Percentiles rank a stretch among this genome's conserved stretches.
Evolutionary conservation across 2,329 filamentous ascomycete genomes (phyloP).

Genomic region (Aspergillus latus): DNA sequence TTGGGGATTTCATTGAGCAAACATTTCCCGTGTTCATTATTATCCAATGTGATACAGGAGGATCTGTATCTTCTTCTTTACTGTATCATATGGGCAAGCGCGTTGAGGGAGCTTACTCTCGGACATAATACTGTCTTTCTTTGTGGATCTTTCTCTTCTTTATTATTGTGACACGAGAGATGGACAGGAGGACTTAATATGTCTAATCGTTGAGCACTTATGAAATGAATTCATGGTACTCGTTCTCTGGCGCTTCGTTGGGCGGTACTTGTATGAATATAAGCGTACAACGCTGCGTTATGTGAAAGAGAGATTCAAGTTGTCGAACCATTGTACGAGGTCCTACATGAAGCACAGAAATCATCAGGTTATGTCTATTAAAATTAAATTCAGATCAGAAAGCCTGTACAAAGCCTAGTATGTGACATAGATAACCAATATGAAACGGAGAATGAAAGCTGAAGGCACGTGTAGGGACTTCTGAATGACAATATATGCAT

Average conservation of each 20-base stretch:
- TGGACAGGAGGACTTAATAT: not conserved
- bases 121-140: slow-evolving; percentile 5
- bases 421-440: slow-evolving; percentile 5
- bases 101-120: slow-evolving; percentile 13
- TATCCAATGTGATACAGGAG: not conserved
- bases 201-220: not conserved
- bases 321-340: not conserved
- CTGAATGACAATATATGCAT: not conserved
- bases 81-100: slow-evolving; percentile 20
- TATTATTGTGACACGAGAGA: slow-evolving; percentile 3
- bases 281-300: not conserved
- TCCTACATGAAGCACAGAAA: not conserved
- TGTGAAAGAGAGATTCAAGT: not conserved
- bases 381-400: not conserved
- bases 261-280: not conserved
- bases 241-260: not conserved
- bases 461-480: not conserved
- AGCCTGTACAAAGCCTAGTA: not conserved
- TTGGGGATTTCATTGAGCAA: not conserved
- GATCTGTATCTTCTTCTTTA: not conserved
- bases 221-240: not conserved
- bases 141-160: not conserved
- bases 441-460: not conserved
- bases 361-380: not conserved
- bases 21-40: not conserved